Base-by-base conservation (phyloP, 2,329 filamentous ascomycete species). In the Aspergillus eucalypticola region DNA sequence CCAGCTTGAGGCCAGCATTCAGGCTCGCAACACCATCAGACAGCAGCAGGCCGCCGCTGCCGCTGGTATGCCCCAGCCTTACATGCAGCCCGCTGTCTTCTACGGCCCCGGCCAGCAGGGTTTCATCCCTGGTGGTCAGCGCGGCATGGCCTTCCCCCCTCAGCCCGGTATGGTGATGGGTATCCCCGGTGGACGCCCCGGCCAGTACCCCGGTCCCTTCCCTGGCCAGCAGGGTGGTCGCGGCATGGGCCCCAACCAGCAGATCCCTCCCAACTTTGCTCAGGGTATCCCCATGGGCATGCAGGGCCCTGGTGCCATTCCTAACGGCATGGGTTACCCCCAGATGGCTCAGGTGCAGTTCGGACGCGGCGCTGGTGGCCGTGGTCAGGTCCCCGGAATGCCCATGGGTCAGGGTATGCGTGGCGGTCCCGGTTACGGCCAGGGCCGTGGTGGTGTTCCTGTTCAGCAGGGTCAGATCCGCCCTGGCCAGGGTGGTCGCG, bases 1-100 rank as follows among this genome's bases (percentile, higher is more conserved):
- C 83, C 95, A 98, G 85, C 91, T 99, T 70, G 95, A 99, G 85
- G 94, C 94, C 73, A 97, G 92, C 81, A 99, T 99, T 79, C 95
- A 98, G 83, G 94, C 95, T 79, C 92, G 95, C 80, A 98, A 98
- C 85, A 94, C 96, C 80, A 88, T 97, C 76, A 90, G 95, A 75
- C 95, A 98, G 88, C 95, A 98, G 84, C 95, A 99, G 81, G 92
- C 92, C 69, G 92, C 93, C 67, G 92, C 93, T 67, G 90, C 90
- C 67, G 92, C 90, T 56, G 92, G 91, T 72, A 92, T 96, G 86
- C 90, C 91, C 69, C 90, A 84, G 67, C 82, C 83, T 69, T 89
- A 90, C 84, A 94, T 96, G 85, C 91, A 91, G 76, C 88, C 91
- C 60, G 89, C 90, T 66, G 92, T 98, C 82, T 98, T 95, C 85